A percentile compares a stretch with the other conserved stretches of the same genome.
phyloP scores from a whole-genome alignment of 2,329 filamentous ascomycete species.

The Aspergillus novoparasiticus region DNA sequence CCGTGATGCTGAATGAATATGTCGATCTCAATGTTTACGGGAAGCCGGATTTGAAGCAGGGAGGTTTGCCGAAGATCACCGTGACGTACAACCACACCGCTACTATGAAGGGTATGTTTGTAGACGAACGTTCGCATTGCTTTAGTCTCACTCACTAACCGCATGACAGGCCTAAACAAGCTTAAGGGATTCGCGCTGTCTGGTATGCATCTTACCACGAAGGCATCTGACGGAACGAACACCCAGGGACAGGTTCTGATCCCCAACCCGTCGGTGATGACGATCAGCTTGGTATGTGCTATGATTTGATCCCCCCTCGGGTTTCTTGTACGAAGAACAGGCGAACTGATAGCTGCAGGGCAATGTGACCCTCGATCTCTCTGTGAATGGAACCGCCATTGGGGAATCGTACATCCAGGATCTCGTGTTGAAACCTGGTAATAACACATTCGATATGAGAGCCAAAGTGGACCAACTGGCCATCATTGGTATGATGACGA shows the following conservation, averaged over 20 bases:
- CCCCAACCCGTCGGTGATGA: slow-evolving; percentile 63
- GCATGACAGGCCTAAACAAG: slow-evolving; percentile 57
- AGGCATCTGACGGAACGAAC: slow-evolving; percentile 52
- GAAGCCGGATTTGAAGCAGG: slow-evolving; percentile 54
- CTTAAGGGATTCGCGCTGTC: slow-evolving; percentile 56
- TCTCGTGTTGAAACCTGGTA: slow-evolving; percentile 56
- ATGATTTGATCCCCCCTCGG: neutral
- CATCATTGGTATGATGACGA: slow-evolving; percentile 33
- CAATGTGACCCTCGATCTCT: slow-evolving; percentile 59
- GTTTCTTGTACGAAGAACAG: neutral
- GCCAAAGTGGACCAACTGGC: slow-evolving; percentile 50
- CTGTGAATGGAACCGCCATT: slow-evolving; percentile 50
- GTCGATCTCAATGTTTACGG: slow-evolving; percentile 56
- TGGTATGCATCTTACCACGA: slow-evolving; percentile 50
- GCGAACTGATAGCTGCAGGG: slow-evolving; percentile 38
- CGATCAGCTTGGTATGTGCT: slow-evolving; percentile 50
- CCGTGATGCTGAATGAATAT: slow-evolving; percentile 52
- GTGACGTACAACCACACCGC: slow-evolving; percentile 60
- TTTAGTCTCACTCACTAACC: neutral
- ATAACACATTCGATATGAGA: slow-evolving; percentile 55
- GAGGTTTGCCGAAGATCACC: slow-evolving; percentile 50
- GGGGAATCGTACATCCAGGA: slow-evolving; percentile 55
- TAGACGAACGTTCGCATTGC: neutral
- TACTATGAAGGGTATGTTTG: slow-evolving; percentile 56
- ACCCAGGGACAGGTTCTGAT: slow-evolving; percentile 58